These are phyloP conservation scores for Citrus sinensis DNA, from an alignment of 345 rosid genomes.

Conservation along the genomic window DNA sequence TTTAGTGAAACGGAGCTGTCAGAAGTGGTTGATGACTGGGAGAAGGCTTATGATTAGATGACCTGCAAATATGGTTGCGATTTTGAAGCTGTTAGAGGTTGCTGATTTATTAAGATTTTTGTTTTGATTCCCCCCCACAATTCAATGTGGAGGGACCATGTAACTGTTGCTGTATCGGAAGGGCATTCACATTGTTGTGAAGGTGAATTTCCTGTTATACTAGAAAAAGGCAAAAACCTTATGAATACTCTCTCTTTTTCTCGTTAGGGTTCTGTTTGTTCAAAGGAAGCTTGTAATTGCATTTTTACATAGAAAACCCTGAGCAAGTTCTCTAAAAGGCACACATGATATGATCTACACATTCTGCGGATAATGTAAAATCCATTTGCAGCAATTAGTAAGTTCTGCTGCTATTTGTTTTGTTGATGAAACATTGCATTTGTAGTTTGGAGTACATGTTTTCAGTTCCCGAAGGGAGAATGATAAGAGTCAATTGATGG, in stretches of 20 bases:
- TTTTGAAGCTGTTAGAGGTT: neutral
- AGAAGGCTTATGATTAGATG: slow-evolving; percentile 64
- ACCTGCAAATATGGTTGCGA: neutral
- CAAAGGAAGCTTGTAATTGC: no score
- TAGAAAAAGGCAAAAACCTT: neutral
- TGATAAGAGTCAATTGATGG: no score
- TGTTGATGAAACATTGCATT: neutral
- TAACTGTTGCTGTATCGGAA: neutral
- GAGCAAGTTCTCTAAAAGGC: no score
- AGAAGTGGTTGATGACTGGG: slow-evolving; percentile 86
- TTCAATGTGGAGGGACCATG: neutral
- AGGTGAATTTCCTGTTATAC: neutral
- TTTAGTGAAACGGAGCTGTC: slow-evolving; percentile 21
- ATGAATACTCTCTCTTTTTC: no score
- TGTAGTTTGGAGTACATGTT: no score
- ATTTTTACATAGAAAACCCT: no score
- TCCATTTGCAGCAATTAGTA: neutral
- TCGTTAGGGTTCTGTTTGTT: no score
- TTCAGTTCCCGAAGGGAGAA: no score
- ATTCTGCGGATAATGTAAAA: no score
- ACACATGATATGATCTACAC: no score
- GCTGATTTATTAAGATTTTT: neutral
- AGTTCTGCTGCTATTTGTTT: neutral
- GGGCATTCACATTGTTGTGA: neutral
- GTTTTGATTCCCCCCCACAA: neutral